phyloP scores from a whole-genome alignment of 2,329 filamentous ascomycete genomes.

The Capronia epimyces region DNA sequence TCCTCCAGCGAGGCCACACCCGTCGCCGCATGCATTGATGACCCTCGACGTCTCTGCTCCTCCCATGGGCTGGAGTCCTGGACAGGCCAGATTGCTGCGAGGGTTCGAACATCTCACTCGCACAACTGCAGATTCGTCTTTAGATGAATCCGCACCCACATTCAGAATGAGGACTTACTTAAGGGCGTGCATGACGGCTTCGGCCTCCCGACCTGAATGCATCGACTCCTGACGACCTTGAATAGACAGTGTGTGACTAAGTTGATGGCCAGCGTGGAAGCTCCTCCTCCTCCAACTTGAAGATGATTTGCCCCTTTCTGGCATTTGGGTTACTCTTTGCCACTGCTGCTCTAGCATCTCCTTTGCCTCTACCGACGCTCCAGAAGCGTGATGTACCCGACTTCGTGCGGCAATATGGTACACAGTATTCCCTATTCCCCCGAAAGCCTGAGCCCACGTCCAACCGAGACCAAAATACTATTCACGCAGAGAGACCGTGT shows the following conservation, averaged over 20 bases:
- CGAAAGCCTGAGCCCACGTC: background rate
- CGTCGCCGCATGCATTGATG: background rate
- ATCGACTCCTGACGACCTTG: background rate
- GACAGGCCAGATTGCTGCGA: background rate
- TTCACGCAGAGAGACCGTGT: background rate
- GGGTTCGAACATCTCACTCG: background rate
- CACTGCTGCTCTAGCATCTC: slow-evolving; percentile 1
- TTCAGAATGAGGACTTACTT: background rate
- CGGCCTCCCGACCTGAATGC: too few relatives aligned
- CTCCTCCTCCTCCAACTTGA: too few relatives aligned
- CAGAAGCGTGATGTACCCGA: slow-evolving; percentile 19
- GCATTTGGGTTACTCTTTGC: background rate
- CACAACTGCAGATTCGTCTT: background rate
- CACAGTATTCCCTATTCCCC: background rate
- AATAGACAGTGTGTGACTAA: background rate
- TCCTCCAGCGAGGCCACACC: background rate
- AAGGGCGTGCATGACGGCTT: background rate
- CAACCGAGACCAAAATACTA: background rate
- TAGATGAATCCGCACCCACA: background rate
- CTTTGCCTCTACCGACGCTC: slow-evolving; percentile 4
- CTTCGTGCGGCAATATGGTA: slow-evolving; percentile 22
- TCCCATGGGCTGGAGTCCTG: background rate
- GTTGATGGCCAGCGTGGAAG: too few relatives aligned
- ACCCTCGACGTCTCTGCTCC: background rate
- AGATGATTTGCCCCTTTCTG: background rate